Evolutionary conservation across 768 basidiomycete species (phyloP).

Genomic region (Tylopilus rubrobrunneus): DNA sequence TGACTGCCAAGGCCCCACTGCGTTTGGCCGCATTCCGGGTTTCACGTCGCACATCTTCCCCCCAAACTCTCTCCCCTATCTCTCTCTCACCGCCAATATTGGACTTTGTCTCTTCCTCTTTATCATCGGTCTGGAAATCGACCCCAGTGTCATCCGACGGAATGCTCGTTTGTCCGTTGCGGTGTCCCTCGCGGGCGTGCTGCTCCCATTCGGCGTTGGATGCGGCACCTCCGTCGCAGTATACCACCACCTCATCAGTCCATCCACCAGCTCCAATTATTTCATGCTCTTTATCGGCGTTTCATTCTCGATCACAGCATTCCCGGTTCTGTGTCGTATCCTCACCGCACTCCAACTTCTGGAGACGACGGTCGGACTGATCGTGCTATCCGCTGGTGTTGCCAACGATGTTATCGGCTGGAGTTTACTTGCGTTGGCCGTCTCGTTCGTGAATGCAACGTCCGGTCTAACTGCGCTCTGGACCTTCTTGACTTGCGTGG

Average conservation of each 20-base stretch:
- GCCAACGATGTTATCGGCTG: slow-evolving; percentile 88
- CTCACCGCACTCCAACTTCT: slow-evolving; percentile 86
- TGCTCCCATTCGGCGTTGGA: slow-evolving; percentile 85
- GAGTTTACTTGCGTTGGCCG: slow-evolving; percentile 83
- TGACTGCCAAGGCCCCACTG: slow-evolving; percentile 38
- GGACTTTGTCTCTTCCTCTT: slow-evolving; percentile 88
- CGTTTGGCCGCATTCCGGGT: slow-evolving; percentile 78
- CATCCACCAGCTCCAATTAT: slow-evolving; percentile 63
- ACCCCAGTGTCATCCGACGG: slow-evolving; percentile 70
- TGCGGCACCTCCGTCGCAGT: slow-evolving; percentile 69
- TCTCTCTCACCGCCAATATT: slow-evolving; percentile 85
- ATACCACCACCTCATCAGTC: slow-evolving; percentile 69
- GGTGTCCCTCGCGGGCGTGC: slow-evolving; percentile 79
- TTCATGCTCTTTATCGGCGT: slow-evolving; percentile 96
- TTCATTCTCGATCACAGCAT: slow-evolving; percentile 85
- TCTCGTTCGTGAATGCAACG: slow-evolving; percentile 88
- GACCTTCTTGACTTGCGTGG: slow-evolving; percentile 76
- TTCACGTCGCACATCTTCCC: slow-evolving; percentile 90
- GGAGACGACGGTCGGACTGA: slow-evolving; percentile 88
- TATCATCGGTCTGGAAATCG: slow-evolving; percentile 91
- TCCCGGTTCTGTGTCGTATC: slow-evolving; percentile 87
- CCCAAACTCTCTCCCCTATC: slow-evolving; percentile 58
- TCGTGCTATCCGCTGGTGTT: slow-evolving; percentile 90
- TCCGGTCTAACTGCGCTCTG: slow-evolving; percentile 82
- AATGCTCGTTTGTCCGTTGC: slow-evolving; percentile 63